Percentiles rank a stretch among this genome's conserved stretches.
Conservation (phyloP, 2,329 filamentous ascomycete species). For the Akanthomyces lecanii region DNA sequence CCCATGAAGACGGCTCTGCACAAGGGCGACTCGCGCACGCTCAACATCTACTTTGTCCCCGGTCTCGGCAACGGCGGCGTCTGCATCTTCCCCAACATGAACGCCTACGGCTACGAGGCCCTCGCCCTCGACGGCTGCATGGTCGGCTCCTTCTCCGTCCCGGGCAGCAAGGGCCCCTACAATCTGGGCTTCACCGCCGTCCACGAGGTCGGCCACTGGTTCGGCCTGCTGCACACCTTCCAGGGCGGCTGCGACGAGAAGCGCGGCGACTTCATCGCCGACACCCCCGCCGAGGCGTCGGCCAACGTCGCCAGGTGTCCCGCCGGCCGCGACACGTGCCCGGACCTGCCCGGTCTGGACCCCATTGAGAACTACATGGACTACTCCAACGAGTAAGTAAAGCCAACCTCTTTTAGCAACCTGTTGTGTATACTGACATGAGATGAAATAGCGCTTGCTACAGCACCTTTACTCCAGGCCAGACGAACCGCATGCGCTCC, state of each 20-base stretch:
- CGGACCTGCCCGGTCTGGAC: conserved; percentile 22
- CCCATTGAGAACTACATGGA: conserved; percentile 26
- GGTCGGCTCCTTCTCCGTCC: conserved; percentile 14
- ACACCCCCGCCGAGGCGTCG: conserved; percentile 23
- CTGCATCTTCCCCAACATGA: conserved; percentile 36
- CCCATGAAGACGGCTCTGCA: conserved; percentile 25
- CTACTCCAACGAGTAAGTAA: conserved; percentile 25
- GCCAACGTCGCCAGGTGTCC: conserved; percentile 15
- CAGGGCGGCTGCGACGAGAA: conserved; percentile 26
- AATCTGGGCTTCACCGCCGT: conserved; percentile 19
- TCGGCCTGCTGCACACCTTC: conserved; percentile 36
- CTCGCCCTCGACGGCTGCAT: conserved; percentile 18
- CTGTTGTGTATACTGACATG: background rate
- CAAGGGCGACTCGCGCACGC: conserved; percentile 32
- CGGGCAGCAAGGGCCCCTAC: conserved; percentile 19
- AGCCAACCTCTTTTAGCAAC: too few species aligned
- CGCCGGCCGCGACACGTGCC: conserved; percentile 22
- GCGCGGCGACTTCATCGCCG: conserved; percentile 26
- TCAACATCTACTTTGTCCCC: conserved; percentile 41
- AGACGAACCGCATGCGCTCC: conserved; percentile 21
- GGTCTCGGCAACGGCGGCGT: conserved; percentile 34
- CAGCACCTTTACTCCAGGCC: conserved; percentile 39
- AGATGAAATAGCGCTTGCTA: conserved; percentile 30
- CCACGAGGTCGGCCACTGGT: conserved; percentile 36
- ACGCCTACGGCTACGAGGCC: conserved; percentile 4